Evolutionary conservation across 768 basidiomycete genomes (phyloP).

Genomic region (Ramaria rubella): DNA sequence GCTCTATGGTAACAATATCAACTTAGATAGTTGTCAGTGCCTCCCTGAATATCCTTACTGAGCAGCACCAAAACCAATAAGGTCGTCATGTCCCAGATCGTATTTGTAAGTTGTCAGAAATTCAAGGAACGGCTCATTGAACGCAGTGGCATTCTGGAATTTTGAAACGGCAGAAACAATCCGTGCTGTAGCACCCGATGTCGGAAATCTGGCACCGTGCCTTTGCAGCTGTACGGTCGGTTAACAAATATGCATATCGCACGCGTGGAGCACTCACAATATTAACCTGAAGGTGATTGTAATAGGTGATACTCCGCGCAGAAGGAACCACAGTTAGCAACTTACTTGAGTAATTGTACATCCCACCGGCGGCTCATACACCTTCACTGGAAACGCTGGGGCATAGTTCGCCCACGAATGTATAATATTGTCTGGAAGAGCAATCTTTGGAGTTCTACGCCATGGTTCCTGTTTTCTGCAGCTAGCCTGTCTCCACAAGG

Average conservation of each 20-base stretch:
- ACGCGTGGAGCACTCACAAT: slow-evolving; percentile 36
- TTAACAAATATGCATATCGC: background rate
- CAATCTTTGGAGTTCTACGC: background rate
- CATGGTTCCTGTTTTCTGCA: background rate
- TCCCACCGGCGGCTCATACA: slow-evolving; percentile 37
- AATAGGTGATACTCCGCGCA: background rate
- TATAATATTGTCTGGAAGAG: slow-evolving; percentile 14
- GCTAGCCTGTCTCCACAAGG: background rate
- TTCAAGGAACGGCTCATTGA: slow-evolving; percentile 39
- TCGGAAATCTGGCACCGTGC: slow-evolving; percentile 77
- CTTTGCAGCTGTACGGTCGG: slow-evolving; percentile 55
- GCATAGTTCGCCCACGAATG: slow-evolving; percentile 55
- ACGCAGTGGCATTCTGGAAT: slow-evolving; percentile 41
- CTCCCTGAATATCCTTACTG: slow-evolving; percentile 40
- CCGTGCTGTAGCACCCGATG: slow-evolving; percentile 34
- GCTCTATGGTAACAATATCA: slow-evolving; percentile 27
- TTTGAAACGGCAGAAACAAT: slow-evolving; percentile 48
- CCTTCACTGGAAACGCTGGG: slow-evolving; percentile 46
- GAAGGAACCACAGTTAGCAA: background rate
- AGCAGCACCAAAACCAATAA: slow-evolving; percentile 60
- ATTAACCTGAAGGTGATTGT: slow-evolving; percentile 41
- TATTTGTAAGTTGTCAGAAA: slow-evolving; percentile 58
- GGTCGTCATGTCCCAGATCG: slow-evolving; percentile 46
- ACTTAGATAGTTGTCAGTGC: background rate
- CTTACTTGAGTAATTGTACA: slow-evolving; percentile 54